phyloP scores from a whole-genome alignment of 2,329 filamentous ascomycete species.

The Xylaria sp. region DNA sequence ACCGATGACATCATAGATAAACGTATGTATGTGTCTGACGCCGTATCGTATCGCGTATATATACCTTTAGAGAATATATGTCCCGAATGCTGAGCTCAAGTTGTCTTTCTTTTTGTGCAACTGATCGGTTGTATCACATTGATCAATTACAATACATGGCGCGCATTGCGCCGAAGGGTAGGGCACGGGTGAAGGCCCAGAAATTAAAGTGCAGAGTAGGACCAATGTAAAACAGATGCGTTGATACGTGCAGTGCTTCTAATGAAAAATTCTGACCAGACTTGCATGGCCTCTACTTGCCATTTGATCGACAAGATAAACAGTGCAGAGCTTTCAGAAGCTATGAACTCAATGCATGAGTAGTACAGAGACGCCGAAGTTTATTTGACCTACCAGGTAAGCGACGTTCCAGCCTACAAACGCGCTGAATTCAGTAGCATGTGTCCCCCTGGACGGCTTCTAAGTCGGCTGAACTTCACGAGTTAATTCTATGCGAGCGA shows the following conservation, averaged over 20 bases:
- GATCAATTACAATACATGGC: neutral
- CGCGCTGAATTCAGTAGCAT: no score
- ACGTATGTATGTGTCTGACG: neutral
- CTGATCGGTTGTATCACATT: neutral
- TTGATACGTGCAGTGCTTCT: neutral
- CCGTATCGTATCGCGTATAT: constrained; percentile 1
- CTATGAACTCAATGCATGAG: neutral
- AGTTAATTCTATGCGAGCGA: no score
- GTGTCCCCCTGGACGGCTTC: no score
- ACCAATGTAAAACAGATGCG: no score
- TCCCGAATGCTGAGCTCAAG: neutral
- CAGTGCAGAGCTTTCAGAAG: neutral
- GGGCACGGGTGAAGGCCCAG: no score
- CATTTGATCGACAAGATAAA: neutral
- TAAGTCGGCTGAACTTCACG: neutral
- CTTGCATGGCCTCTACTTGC: neutral
- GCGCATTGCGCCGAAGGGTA: no score
- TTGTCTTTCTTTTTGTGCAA: neutral
- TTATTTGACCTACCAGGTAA: neutral
- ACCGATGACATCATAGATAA: neutral
- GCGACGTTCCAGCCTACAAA: no score
- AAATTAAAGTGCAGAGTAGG: no score
- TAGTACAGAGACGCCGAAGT: neutral
- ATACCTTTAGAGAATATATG: constrained; percentile 24
- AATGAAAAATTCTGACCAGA: neutral